Evolutionary conservation across 2,329 filamentous ascomycete species (phyloP).

Genomic region (Hymenoscyphus occultus): DNA sequence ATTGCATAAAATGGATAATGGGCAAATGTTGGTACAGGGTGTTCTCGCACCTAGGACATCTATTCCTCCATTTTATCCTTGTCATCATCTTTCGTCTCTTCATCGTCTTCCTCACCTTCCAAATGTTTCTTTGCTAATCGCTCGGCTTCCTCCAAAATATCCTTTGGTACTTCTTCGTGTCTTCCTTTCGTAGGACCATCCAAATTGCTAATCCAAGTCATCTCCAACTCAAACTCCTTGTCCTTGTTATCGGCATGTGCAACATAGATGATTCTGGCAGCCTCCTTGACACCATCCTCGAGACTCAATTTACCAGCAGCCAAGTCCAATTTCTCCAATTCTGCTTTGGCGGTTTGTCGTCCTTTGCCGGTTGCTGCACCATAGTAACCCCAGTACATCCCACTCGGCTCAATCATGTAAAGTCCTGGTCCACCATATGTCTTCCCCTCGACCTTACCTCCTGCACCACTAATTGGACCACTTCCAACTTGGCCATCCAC

Average conservation of each 20-base stretch:
- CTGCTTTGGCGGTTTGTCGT: slow-evolving; percentile 92
- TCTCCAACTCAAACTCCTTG: slow-evolving; percentile 98
- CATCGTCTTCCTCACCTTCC: slow-evolving; percentile 79
- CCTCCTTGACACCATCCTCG: slow-evolving; percentile 89
- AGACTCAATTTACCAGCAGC: slow-evolving; percentile 72
- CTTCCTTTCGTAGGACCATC: slow-evolving; percentile 88
- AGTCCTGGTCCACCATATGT: slow-evolving; percentile 86
- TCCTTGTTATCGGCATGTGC: slow-evolving; percentile 99
- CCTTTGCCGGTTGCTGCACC: slow-evolving; percentile 97
- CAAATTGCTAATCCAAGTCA: slow-evolving; percentile 91
- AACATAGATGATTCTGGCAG: slow-evolving; percentile 93
- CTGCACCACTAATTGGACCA: slow-evolving; percentile 75
- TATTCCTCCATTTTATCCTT: slow-evolving; percentile 89
- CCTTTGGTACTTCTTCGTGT: slow-evolving; percentile 90
- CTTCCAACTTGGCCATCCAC: slow-evolving; percentile 89
- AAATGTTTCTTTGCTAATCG: slow-evolving; percentile 85
- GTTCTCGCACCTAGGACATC: slow-evolving; percentile 30
- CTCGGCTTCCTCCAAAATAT: slow-evolving; percentile 87
- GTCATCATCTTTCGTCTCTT: slow-evolving; percentile 59
- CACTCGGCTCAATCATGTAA: slow-evolving; percentile 99
- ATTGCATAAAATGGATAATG: slow-evolving; percentile 19
- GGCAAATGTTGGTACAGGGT: slow-evolving; percentile 34
- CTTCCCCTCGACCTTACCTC: slow-evolving; percentile 74
- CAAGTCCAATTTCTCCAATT: slow-evolving; percentile 96
- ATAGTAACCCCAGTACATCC: slow-evolving; percentile 98